Evolutionary conservation across 345 rosid species (phyloP).

Genomic region (Orychophragmus violaceus): DNA sequence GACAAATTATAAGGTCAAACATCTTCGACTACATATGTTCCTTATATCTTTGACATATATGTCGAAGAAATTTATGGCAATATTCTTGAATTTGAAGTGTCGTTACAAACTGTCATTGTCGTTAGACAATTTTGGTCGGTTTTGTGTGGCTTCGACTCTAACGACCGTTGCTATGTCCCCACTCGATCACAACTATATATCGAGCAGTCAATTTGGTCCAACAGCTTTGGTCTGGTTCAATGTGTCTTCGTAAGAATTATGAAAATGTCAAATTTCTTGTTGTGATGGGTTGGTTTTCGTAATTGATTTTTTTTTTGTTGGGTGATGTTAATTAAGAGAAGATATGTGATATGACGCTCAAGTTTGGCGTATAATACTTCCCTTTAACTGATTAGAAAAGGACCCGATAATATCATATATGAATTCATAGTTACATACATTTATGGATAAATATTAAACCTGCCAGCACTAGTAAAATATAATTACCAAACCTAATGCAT

Average conservation of each 20-base stretch:
- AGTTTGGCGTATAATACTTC: background rate
- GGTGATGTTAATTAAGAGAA: constrained; percentile 10
- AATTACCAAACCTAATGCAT: background rate
- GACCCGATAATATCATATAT: background rate
- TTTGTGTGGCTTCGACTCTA: constrained; percentile 9
- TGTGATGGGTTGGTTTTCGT: constrained; percentile 22
- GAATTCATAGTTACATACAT: background rate
- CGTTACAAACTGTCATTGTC: constrained; percentile 20
- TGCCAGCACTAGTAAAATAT: background rate
- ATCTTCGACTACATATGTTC: no score
- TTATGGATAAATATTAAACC: background rate
- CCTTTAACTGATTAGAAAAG: background rate
- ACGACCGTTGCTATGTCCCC: constrained; percentile 29
- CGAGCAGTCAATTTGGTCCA: constrained; percentile 26
- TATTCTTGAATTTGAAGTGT: constrained; percentile 10
- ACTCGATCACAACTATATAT: constrained; percentile 21
- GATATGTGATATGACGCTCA: background rate
- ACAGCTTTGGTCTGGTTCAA: constrained; percentile 17
- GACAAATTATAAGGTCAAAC: no score
- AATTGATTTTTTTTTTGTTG: constrained; percentile 12
- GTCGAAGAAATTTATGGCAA: constrained; percentile 29
- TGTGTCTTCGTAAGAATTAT: constrained; percentile 10
- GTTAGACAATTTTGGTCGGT: constrained; percentile 15
- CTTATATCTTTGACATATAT: constrained; percentile 24
- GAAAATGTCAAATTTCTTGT: constrained; percentile 18